Percentiles rank a stretch among this genome's conserved stretches.
Conservation (phyloP, 257 asterid species). For the Oldenlandia corymbosa region DNA sequence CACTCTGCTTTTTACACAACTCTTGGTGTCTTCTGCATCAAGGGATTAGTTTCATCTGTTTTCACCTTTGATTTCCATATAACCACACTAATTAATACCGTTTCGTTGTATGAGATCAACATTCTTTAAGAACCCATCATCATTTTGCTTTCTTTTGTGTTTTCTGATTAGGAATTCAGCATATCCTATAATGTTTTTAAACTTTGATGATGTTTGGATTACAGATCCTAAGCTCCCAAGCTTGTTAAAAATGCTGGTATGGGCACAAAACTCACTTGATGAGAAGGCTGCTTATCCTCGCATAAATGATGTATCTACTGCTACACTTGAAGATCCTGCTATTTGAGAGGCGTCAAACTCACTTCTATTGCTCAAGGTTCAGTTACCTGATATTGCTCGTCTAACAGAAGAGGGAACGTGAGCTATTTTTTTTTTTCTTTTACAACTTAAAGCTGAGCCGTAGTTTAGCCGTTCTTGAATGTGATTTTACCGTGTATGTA, state of each 20-base stretch:
- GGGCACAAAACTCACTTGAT: constrained; percentile 77
- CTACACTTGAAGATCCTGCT: constrained; percentile 69
- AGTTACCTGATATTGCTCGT: constrained; percentile 4
- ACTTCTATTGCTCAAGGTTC: constrained; percentile 5
- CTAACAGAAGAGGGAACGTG: constrained; percentile 10
- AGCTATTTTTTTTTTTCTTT: background rate
- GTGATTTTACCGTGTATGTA: constrained; percentile 11
- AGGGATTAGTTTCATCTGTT: background rate
- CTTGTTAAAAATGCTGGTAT: constrained; percentile 70
- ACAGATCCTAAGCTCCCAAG: constrained; percentile 93
- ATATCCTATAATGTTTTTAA: background rate
- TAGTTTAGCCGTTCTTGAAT: constrained; percentile 9
- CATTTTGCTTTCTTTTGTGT: background rate
- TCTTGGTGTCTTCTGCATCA: background rate
- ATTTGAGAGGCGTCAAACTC: constrained; percentile 26
- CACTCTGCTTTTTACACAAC: background rate
- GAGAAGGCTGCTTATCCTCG: constrained; percentile 76
- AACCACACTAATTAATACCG: background rate
- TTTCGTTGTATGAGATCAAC: background rate
- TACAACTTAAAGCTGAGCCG: constrained; percentile 12
- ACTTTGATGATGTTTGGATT: constrained; percentile 11
- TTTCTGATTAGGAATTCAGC: background rate
- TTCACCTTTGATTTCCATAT: background rate
- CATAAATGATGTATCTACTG: constrained; percentile 57
- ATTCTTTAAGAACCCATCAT: background rate